Conservation (phyloP, 805 yeast species). For the Ogataea saltuana region DNA sequence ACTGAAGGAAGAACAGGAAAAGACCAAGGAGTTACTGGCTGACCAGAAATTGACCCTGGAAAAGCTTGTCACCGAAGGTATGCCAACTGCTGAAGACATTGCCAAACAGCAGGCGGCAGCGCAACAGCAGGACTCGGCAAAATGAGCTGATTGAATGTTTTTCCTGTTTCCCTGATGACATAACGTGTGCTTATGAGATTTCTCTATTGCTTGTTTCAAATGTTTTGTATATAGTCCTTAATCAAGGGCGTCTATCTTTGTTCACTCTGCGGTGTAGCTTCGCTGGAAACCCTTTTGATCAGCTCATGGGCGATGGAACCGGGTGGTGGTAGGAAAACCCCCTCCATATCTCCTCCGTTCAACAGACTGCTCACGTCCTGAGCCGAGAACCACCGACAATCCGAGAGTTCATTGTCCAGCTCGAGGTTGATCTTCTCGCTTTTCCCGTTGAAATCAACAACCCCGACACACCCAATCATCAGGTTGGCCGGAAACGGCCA, state of each 20-base stretch:
- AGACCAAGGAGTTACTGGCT: conserved; percentile 78
- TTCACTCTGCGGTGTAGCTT: too few species aligned
- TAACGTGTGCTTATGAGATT: too few species aligned
- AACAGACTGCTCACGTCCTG: conserved; percentile 43
- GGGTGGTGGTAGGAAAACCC: conserved; percentile 43
- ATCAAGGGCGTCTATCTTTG: conserved; percentile 1
- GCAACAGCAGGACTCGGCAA: conserved; percentile 18
- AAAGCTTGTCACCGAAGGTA: conserved; percentile 80
- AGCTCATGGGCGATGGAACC: conserved; percentile 46
- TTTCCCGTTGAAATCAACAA: conserved; percentile 66
- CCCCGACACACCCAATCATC: conserved; percentile 89
- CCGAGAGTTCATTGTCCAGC: conserved; percentile 83
- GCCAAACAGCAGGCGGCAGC: conserved; percentile 38
- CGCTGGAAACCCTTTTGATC: conserved; percentile 33
- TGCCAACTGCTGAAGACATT: conserved; percentile 71
- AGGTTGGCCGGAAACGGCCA: conserved; percentile 97
- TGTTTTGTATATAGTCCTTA: too few species aligned
- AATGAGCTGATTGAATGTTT: too few species aligned
- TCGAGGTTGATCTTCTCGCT: conserved; percentile 68
- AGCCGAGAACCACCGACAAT: conserved; percentile 82
- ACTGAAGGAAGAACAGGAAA: conserved; percentile 80
- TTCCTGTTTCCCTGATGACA: too few species aligned
- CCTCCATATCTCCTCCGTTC: conserved; percentile 19
- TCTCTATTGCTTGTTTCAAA: too few species aligned
- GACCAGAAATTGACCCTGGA: conserved; percentile 82